Conservation (phyloP, 805 yeast genomes). For the Wickerhamomyces canadensis region DNA sequence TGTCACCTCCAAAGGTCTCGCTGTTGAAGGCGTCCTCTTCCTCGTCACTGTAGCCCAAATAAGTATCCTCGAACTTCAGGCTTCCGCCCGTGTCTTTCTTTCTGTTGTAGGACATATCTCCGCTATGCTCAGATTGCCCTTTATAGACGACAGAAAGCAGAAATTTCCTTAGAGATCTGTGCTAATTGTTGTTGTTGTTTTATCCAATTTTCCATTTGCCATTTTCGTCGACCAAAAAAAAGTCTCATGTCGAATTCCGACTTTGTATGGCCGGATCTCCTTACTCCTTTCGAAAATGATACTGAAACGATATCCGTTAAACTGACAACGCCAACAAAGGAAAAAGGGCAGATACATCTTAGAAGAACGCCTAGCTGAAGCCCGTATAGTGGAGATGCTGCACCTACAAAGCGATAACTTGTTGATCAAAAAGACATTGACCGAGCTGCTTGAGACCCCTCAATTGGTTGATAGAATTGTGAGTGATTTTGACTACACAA, state of each 20-base stretch:
- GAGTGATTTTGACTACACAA: constrained; percentile 94
- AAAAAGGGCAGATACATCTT: too few species aligned
- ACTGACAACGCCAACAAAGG: too few species aligned
- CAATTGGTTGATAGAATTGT: constrained; percentile 74
- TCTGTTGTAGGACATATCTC: constrained; percentile 12
- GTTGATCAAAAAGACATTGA: constrained; percentile 72
- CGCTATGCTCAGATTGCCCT: too few species aligned
- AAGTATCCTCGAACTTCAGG: constrained; percentile 78
- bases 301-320: too few species aligned
- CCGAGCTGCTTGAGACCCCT: constrained; percentile 57
- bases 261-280: too few species aligned
- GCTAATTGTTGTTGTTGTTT: background rate
- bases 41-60: constrained; percentile 66
- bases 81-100: constrained; percentile 21
- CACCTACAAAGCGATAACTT: constrained; percentile 82
- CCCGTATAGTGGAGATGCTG: too few species aligned
- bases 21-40: constrained; percentile 77
- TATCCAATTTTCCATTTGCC: background rate
- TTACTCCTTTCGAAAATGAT: too few species aligned
- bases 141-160: too few species aligned
- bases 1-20: constrained; percentile 67
- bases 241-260: too few species aligned
- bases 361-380: too few species aligned
- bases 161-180: too few species aligned
- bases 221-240: background rate